A percentile compares a stretch with the other conserved stretches of the same genome.
Evolutionary conservation across 352 stramenopile species (phyloP).

Genomic region (Aphanomyces astaci): DNA sequence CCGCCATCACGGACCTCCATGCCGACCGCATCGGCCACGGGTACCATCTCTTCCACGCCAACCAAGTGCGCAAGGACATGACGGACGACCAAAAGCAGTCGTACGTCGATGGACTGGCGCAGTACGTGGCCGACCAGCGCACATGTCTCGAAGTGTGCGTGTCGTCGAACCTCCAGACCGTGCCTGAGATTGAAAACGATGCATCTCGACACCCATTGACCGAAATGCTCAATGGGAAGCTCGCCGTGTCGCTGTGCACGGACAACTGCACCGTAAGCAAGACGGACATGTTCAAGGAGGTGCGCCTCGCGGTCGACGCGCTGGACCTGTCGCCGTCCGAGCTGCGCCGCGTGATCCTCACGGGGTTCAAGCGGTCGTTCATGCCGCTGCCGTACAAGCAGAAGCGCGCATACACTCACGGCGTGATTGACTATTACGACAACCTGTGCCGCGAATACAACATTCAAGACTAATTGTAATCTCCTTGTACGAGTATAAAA

Average conservation of each 20-base stretch:
- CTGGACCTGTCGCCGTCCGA: slow-evolving; percentile 66
- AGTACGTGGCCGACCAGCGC: slow-evolving; percentile 72
- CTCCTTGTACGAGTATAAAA: no score
- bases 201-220: slow-evolving; percentile 60
- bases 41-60: slow-evolving; percentile 69
- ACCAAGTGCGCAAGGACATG: slow-evolving; percentile 58
- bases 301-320: slow-evolving; percentile 72
- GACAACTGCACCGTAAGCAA: slow-evolving; percentile 85
- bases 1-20: slow-evolving; percentile 79
- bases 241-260: slow-evolving; percentile 76
- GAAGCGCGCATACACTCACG: slow-evolving; percentile 78
- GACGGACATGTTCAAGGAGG: slow-evolving; percentile 75
- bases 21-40: slow-evolving; percentile 81
- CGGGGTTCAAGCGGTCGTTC: slow-evolving; percentile 80
- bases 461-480: no score
- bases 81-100: slow-evolving; percentile 36
- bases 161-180: slow-evolving; percentile 82
- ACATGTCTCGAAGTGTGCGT: slow-evolving; percentile 84
- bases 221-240: slow-evolving; percentile 75
- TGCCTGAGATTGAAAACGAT: slow-evolving; percentile 66
- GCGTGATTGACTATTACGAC: slow-evolving; percentile 84
- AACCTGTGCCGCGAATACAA: slow-evolving; percentile 57
- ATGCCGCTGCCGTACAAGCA: slow-evolving; percentile 65
- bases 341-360: slow-evolving; percentile 66
- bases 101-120: slow-evolving; percentile 76